Evolutionary conservation across 257 asterid species (phyloP).

Genomic region (Craterostigma plantagineum): DNA sequence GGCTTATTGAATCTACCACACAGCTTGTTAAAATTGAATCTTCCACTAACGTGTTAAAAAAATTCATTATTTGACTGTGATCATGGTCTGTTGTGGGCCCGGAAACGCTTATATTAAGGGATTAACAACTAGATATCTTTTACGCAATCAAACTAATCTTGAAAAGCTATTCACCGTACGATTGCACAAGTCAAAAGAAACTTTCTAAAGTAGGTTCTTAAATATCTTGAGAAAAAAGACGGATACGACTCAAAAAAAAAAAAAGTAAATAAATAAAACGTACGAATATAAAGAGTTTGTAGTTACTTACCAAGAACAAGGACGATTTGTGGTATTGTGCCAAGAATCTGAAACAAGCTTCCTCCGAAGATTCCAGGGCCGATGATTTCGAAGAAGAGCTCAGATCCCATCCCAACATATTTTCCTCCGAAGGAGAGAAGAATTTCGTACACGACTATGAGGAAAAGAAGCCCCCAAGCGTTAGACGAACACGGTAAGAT

Average conservation of each 20-base stretch:
- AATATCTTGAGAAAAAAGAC: neutral
- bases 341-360: slow-evolving; percentile 35
- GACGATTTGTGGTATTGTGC: slow-evolving; percentile 34
- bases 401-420: slow-evolving; percentile 32
- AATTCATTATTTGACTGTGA: no score
- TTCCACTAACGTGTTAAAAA: no score
- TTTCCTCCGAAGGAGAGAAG: slow-evolving; percentile 25
- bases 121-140: no score
- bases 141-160: no score
- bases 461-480: slow-evolving; percentile 34
- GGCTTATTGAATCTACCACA: no score
- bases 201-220: neutral
- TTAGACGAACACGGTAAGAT: slow-evolving; percentile 43
- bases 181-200: neutral
- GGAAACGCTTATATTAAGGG: no score
- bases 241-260: neutral
- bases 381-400: slow-evolving; percentile 25
- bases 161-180: no score
- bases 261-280: no score
- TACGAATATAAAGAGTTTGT: no score
- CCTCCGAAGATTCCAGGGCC: slow-evolving; percentile 55
- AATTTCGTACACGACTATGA: slow-evolving; percentile 30
- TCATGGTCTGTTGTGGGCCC: no score
- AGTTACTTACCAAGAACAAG: slow-evolving; percentile 30
- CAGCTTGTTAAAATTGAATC: no score